Evolutionary conservation across 805 yeast genomes (phyloP).

Genomic region (Suhomyces tanzawaensis): DNA sequence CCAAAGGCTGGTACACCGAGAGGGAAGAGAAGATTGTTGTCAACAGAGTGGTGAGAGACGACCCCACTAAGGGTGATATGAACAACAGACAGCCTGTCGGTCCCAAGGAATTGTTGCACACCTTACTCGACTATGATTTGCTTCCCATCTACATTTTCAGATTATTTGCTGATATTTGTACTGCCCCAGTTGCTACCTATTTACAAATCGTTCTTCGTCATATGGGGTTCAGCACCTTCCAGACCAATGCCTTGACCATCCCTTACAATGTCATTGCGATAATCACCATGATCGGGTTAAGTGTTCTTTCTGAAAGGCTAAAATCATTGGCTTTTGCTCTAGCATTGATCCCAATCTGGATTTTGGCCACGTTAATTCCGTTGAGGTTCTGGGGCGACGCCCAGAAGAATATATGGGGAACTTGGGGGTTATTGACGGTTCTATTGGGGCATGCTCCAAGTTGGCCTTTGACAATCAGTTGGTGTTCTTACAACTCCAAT

Average conservation of each 20-base stretch:
- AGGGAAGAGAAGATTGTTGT: constrained; percentile 29
- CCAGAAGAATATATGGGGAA: constrained; percentile 42
- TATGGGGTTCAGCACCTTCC: constrained; percentile 53
- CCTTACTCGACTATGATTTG: constrained; percentile 26
- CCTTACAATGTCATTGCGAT: constrained; percentile 40
- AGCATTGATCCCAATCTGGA: constrained; percentile 15
- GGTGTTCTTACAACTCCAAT: constrained; percentile 63
- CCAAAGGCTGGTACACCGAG: constrained; percentile 27
- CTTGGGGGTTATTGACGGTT: constrained; percentile 38
- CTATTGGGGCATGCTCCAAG: constrained; percentile 46
- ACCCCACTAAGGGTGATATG: constrained; percentile 32
- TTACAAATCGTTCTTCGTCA: constrained; percentile 12
- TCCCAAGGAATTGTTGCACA: constrained; percentile 16
- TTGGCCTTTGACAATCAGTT: constrained; percentile 55
- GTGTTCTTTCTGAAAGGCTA: constrained; percentile 22
- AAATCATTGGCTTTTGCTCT: constrained; percentile 18
- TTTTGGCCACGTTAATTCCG: constrained; percentile 21
- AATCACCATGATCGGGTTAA: constrained; percentile 17
- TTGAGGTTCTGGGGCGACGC: constrained; percentile 43
- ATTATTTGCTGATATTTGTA: constrained; percentile 19
- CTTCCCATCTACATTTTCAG: constrained; percentile 28
- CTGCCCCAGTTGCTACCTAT: constrained; percentile 15
- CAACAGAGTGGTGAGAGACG: constrained; percentile 28
- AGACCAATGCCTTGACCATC: constrained; percentile 51
- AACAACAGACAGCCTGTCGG: constrained; percentile 26